A percentile compares a stretch with the other conserved stretches of the same genome.
These are phyloP conservation scores for Globisporangium paroecandrum DNA, from an alignment of 352 stramenopile species.

Conservation along the genomic window DNA sequence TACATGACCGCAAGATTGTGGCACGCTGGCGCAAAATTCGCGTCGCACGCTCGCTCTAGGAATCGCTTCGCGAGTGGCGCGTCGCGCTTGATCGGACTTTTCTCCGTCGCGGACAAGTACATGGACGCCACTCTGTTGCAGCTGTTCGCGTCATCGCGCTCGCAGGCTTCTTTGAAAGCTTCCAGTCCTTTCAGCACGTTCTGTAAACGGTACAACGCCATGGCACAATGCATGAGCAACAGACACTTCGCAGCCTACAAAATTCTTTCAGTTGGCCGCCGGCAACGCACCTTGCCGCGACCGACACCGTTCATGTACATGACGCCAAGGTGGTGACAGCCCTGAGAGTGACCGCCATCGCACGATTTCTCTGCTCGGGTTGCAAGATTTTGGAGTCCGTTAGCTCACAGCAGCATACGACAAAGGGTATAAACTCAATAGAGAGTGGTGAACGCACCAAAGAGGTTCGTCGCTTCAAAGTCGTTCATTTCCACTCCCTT, in stretches of 20 bases:
- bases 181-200: conserved; percentile 58
- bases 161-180: conserved; percentile 74
- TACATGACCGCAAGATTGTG: conserved; percentile 89
- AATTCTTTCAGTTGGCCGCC: neutral
- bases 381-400: neutral
- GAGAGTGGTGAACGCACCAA: conserved; percentile 33
- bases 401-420: neutral
- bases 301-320: conserved; percentile 76
- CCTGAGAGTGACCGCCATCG: conserved; percentile 61
- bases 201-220: conserved; percentile 21
- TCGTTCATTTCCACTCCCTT: conserved; percentile 77
- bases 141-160: conserved; percentile 69
- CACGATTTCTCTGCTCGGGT: conserved; percentile 68
- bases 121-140: conserved; percentile 81
- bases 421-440: neutral
- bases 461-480: conserved; percentile 58
- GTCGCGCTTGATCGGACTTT: conserved; percentile 47
- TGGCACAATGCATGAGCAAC: neutral
- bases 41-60: conserved; percentile 70
- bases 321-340: conserved; percentile 83
- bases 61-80: conserved; percentile 58
- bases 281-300: conserved; percentile 51
- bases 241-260: neutral
- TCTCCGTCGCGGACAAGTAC: conserved; percentile 44
- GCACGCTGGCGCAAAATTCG: conserved; percentile 84